These are phyloP conservation scores for Penicillium sumatraense DNA, from an alignment of 2,329 filamentous ascomycete species.

Conservation along the genomic window DNA sequence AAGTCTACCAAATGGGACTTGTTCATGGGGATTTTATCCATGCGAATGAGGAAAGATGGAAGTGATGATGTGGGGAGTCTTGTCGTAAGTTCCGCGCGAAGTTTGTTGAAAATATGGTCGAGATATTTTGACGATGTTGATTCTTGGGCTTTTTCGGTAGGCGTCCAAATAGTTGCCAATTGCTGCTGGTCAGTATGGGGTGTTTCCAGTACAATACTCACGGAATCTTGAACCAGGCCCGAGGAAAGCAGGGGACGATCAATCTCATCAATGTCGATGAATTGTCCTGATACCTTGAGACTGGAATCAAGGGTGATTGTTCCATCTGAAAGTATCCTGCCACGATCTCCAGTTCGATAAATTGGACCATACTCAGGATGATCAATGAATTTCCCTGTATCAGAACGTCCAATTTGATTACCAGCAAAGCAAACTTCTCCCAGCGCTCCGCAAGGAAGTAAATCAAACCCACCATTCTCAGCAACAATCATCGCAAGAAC, in stretches of 20 bases:
- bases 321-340: constrained; percentile 76
- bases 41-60: constrained; percentile 72
- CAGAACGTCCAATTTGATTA: constrained; percentile 70
- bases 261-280: constrained; percentile 79
- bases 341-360: constrained; percentile 83
- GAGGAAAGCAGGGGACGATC: constrained; percentile 64
- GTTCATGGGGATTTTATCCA: constrained; percentile 72
- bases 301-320: constrained; percentile 74
- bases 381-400: constrained; percentile 68
- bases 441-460: constrained; percentile 71
- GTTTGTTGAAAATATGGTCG: constrained; percentile 36
- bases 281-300: constrained; percentile 78
- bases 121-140: constrained; percentile 5
- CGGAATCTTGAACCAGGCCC: constrained; percentile 61
- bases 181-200: constrained; percentile 51
- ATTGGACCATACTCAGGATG: constrained; percentile 72
- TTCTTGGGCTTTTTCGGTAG: constrained; percentile 28
- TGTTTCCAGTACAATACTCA: constrained; percentile 62
- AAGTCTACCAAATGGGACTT: constrained; percentile 76
- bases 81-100: constrained; percentile 62
- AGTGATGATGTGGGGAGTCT: constrained; percentile 77
- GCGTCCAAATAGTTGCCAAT: constrained; percentile 73
- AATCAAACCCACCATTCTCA: constrained; percentile 48
- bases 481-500: constrained; percentile 73
- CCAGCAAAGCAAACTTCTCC: constrained; percentile 90